Base-by-base conservation (phyloP, 202 grass and related monocot species). In the Schoenoplectus tabernaemontani region DNA sequence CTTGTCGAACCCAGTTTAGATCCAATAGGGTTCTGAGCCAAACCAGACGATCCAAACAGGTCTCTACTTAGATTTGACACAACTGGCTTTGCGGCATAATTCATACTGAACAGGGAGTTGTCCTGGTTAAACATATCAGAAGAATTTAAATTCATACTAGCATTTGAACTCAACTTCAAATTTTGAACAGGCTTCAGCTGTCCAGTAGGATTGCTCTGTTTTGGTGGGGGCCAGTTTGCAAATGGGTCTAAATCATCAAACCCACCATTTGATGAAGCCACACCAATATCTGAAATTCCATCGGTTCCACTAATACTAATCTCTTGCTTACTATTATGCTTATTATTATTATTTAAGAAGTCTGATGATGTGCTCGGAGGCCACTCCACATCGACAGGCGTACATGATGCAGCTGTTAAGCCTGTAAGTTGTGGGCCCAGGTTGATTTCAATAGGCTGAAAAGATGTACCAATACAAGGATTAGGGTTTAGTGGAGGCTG, bases 171-270 rank as follows among this genome's bases (percentile, higher is more conserved):
- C 46, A 78, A 85, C 69, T 67, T 77, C 64, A 75, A 84, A 75
- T 79, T 48, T 75, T 56, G 58, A 71, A 37, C 72, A 89, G 62
- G 86, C 83, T 48, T 74, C 41, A 64, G 87, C 9, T 81, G 79
- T 79, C 86, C 84, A 61, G 76, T 83, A 83, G 87, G 67, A 77
- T 51, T 88, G 78, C 26, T 91, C 30, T 87, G 26, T 26, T 62
- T 80, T 36, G 46, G 64, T 1, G 90, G 92, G 23, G 96, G 96
- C 96, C 96, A 99, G 86, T 99, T 79, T 59, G 92, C 96, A 87
- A 99, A 99, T 84, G 92, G 96, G 81, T 99, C 96, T 64, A 96
- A 77, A 89, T 89, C 86, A 89, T 86, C 72, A 81, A 99, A 85
- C 59, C 67, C 46, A 22, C 57, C 43, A 15, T 71, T 83, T 58